These are phyloP conservation scores for Crithidia acanthocephali DNA, from an alignment of 208 protist genomes.

Conservation along the genomic window DNA sequence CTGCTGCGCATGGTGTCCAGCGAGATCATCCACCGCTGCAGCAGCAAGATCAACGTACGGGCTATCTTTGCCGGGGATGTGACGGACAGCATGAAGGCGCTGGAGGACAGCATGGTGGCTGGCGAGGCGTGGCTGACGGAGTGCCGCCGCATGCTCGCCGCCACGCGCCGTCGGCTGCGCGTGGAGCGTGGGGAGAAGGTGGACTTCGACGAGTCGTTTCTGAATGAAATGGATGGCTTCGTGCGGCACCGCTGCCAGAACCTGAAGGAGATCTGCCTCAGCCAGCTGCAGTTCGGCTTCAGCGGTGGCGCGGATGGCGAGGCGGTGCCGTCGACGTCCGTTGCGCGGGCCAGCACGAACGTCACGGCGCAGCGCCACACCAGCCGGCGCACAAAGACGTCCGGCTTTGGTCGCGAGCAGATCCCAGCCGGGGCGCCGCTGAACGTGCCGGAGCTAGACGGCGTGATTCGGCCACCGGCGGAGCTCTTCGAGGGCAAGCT, in stretches of 20 bases:
- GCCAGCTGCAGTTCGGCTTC: conserved; percentile 97
- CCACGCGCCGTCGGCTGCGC: conserved; percentile 79
- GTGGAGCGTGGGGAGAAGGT: conserved; percentile 89
- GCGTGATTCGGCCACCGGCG: conserved; percentile 31
- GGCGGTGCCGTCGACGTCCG: conserved; percentile 16
- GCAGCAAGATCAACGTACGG: conserved; percentile 90
- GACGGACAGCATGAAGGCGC: conserved; percentile 83
- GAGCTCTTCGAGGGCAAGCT: conserved; percentile 75
- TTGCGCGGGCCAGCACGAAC: conserved; percentile 17
- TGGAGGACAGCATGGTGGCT: conserved; percentile 91
- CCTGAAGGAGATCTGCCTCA: conserved; percentile 97
- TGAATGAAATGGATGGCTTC: conserved; percentile 98
- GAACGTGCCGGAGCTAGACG: conserved; percentile 74
- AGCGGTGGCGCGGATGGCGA: conserved; percentile 47
- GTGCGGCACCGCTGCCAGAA: conserved; percentile 97
- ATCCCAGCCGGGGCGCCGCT: conserved; percentile 45
- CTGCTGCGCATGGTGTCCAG: conserved; percentile 96
- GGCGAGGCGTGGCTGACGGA: conserved; percentile 94
- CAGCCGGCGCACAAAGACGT: conserved; percentile 29
- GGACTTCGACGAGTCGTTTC: conserved; percentile 93
- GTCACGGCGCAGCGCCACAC: conserved; percentile 10
- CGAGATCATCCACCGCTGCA: conserved; percentile 97
- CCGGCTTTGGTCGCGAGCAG: conserved; percentile 34
- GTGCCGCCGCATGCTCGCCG: conserved; percentile 88
- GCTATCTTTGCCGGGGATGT: conserved; percentile 96